phyloP scores from a whole-genome alignment of 257 asterid genomes.

The Striga asiatica region DNA sequence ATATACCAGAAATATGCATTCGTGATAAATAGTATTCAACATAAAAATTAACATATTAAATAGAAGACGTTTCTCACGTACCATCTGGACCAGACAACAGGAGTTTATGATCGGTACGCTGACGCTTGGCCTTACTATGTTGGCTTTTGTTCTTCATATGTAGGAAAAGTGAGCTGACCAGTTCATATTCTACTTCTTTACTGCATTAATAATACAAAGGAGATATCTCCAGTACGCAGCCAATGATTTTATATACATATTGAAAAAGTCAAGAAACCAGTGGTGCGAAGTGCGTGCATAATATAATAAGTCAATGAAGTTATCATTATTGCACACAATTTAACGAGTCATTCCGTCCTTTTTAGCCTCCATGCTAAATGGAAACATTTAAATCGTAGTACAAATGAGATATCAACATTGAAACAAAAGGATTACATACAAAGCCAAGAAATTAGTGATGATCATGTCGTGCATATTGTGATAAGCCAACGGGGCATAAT shows the following conservation, averaged over 20 bases:
- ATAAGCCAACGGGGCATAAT: no score
- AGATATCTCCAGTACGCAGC: background rate
- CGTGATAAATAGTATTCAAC: background rate
- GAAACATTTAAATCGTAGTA: background rate
- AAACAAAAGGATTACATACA: no score
- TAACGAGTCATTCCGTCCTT: background rate
- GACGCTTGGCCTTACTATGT: background rate
- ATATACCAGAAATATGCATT: background rate
- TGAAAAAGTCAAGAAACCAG: background rate
- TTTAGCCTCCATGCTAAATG: background rate
- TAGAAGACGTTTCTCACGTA: background rate
- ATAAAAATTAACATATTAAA: background rate
- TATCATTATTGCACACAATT: background rate
- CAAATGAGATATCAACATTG: no score
- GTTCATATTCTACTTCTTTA: background rate
- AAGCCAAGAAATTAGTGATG: no score
- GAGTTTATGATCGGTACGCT: background rate
- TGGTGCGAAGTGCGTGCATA: background rate
- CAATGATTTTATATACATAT: background rate
- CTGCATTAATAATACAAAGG: constrained; percentile 4
- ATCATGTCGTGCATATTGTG: no score
- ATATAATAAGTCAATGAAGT: background rate
- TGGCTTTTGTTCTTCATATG: background rate
- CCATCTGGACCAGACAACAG: constrained; percentile 5
- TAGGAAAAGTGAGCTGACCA: background rate